phyloP scores from a whole-genome alignment of 202 grass and related monocot species.

The Setaria italica region DNA sequence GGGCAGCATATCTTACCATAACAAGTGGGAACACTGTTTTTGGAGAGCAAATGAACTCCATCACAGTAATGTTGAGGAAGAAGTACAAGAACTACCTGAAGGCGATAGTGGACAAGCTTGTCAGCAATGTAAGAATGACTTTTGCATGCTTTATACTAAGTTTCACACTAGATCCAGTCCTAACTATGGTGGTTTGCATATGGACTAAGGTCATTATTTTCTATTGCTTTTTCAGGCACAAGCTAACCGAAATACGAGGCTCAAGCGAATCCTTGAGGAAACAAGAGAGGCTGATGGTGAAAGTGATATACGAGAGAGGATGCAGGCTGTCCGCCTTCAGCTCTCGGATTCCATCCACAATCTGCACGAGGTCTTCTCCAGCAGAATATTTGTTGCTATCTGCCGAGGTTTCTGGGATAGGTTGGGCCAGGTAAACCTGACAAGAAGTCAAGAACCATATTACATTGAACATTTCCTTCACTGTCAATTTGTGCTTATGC shows the following conservation, averaged over 20 bases:
- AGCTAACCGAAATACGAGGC: conserved; percentile 66
- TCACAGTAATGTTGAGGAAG: conserved; percentile 88
- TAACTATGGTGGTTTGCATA: conserved; percentile 24
- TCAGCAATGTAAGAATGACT: conserved; percentile 69
- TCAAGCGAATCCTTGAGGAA: conserved; percentile 93
- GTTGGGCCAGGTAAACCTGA: conserved; percentile 77
- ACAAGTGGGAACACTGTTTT: conserved; percentile 65
- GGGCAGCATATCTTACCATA: conserved; percentile 80
- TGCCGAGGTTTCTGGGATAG: conserved; percentile 90
- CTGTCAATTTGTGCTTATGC: conserved; percentile 4
- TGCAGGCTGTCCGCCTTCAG: conserved; percentile 72
- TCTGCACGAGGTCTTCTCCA: conserved; percentile 82
- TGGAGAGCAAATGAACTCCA: conserved; percentile 90
- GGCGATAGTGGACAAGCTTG: conserved; percentile 84
- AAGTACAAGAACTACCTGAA: conserved; percentile 94
- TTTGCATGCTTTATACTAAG: conserved; percentile 10
- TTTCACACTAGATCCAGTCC: background rate
- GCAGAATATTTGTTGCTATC: conserved; percentile 89
- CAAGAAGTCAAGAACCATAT: background rate
- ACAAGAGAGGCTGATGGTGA: conserved; percentile 90
- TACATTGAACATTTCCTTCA: conserved; percentile 6
- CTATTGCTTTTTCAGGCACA: conserved; percentile 61
- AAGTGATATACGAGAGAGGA: conserved; percentile 81
- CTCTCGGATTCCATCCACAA: conserved; percentile 82
- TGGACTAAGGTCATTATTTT: conserved; percentile 13